These are phyloP conservation scores for Melanogaster broomeanus DNA, from an alignment of 768 basidiomycete species.

Conservation along the genomic window DNA sequence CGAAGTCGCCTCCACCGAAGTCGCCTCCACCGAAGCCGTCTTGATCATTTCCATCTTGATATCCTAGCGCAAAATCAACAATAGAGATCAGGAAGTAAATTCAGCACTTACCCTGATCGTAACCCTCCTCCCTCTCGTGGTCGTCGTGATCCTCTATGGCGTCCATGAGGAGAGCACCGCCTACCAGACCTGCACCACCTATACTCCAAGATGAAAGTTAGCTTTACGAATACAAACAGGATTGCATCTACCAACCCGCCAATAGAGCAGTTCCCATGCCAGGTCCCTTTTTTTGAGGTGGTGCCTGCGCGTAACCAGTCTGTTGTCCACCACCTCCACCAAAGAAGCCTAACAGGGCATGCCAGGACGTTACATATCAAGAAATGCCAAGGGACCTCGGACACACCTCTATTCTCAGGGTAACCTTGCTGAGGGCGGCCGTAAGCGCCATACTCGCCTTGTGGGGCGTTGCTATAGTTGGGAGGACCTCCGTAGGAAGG, in stretches of 20 bases:
- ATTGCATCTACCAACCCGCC: slow-evolving; percentile 40
- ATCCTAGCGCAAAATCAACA: slow-evolving; percentile 31
- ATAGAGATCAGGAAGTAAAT: slow-evolving; percentile 2
- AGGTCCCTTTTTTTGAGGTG: slow-evolving; percentile 47
- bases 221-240: background rate
- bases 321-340: slow-evolving; percentile 29
- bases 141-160: slow-evolving; percentile 48
- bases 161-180: slow-evolving; percentile 55
- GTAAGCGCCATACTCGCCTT: slow-evolving; percentile 18
- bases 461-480: slow-evolving; percentile 13
- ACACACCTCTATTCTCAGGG: slow-evolving; percentile 26
- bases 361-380: background rate
- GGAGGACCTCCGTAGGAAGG: slow-evolving; percentile 19
- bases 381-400: background rate
- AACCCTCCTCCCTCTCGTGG: slow-evolving; percentile 31
- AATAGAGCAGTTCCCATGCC: slow-evolving; percentile 50
- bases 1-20: background rate
- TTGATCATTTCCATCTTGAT: slow-evolving; percentile 22
- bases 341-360: slow-evolving; percentile 30
- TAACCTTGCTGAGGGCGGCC: slow-evolving; percentile 20
- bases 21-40: background rate
- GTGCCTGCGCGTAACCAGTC: slow-evolving; percentile 37
- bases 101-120: slow-evolving; percentile 33
- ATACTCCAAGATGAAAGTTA: slow-evolving; percentile 6
- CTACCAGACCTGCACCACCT: slow-evolving; percentile 70